phyloP scores from a whole-genome alignment of 169 alveolate genomes.

The Plasmodium gallinaceum region DNA sequence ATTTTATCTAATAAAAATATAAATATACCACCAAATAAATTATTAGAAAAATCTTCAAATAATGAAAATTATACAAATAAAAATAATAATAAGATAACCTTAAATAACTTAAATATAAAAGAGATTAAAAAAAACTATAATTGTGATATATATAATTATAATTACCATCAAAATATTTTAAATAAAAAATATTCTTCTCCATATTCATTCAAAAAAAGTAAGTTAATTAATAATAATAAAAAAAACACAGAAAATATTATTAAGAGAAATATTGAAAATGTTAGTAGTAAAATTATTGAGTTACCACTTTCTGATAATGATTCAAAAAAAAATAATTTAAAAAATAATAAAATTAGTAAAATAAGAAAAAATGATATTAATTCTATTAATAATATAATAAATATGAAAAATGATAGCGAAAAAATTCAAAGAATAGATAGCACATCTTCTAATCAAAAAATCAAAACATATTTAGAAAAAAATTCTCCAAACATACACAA shows the following conservation, averaged over 20 bases:
- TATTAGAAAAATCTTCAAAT: not conserved
- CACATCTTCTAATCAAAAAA: conserved; percentile 16
- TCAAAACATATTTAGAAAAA: conserved; percentile 27
- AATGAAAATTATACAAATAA: not conserved
- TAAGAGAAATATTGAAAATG: not conserved
- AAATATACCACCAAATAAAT: too few relatives aligned
- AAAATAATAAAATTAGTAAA: not conserved
- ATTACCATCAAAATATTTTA: conserved; percentile 33
- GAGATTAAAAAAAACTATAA: conserved; percentile 12
- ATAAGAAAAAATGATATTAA: not conserved
- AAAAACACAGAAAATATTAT: not conserved
- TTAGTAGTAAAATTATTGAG: too few relatives aligned
- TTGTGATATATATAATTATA: conserved; percentile 20
- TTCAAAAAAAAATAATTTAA: not conserved
- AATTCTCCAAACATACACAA: not conserved
- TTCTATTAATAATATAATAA: not conserved
- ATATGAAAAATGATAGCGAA: not conserved
- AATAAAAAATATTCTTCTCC: conserved; percentile 59
- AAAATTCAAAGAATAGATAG: not conserved
- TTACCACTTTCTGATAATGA: too few relatives aligned
- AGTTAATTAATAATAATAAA: not conserved
- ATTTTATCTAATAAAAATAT: conserved; percentile 10
- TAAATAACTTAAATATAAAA: conserved; percentile 6
- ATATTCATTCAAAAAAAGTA: conserved; percentile 27
- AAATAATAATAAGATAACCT: not conserved